Evolutionary conservation across 2,329 filamentous ascomycete genomes (phyloP).

Genomic region (Ophiocordyceps robertsii): DNA sequence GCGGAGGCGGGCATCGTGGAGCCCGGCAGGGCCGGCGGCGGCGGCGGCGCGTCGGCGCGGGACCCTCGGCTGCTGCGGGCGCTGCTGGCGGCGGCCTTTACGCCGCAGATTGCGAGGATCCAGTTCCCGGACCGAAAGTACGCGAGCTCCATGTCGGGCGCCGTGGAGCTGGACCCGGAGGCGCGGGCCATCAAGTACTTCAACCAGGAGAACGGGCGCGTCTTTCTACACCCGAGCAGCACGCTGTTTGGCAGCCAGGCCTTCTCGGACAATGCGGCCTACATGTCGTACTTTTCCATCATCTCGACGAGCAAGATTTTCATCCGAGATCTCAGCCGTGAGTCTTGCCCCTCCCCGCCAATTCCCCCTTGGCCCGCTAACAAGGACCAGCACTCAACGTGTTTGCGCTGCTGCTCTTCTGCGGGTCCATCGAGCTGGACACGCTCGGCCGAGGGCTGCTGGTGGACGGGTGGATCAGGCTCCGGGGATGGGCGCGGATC

Average conservation of each 20-base stretch:
- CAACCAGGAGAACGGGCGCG: conserved; percentile 68
- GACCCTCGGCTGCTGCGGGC: conserved; percentile 47
- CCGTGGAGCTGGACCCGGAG: conserved; percentile 86
- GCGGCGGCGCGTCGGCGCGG: conserved; percentile 6
- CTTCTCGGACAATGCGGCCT: conserved; percentile 62
- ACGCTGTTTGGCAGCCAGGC: conserved; percentile 73
- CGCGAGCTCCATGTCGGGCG: conserved; percentile 70
- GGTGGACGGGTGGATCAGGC: conserved; percentile 77
- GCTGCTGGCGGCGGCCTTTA: conserved; percentile 59
- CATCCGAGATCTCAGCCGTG: conserved; percentile 78
- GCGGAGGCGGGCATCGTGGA: conserved; percentile 72
- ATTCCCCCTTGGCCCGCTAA: too few species aligned
- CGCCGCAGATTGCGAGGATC: conserved; percentile 82
- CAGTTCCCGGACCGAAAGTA: conserved; percentile 95
- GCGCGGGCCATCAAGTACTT: conserved; percentile 88
- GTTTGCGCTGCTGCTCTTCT: conserved; percentile 79
- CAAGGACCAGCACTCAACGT: conserved; percentile 88
- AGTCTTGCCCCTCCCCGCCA: conserved; percentile 26
- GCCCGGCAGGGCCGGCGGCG: conserved; percentile 10
- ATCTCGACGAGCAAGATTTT: conserved; percentile 90
- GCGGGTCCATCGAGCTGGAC: conserved; percentile 72
- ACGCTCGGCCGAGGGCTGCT: conserved; percentile 75
- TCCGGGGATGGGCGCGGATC: conserved; percentile 89
- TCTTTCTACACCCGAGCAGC: conserved; percentile 86
- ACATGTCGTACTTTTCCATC: conserved; percentile 82